These are phyloP conservation scores for Eutrema salsugineum DNA, from an alignment of 441 rosid species.

Conservation along the genomic window DNA sequence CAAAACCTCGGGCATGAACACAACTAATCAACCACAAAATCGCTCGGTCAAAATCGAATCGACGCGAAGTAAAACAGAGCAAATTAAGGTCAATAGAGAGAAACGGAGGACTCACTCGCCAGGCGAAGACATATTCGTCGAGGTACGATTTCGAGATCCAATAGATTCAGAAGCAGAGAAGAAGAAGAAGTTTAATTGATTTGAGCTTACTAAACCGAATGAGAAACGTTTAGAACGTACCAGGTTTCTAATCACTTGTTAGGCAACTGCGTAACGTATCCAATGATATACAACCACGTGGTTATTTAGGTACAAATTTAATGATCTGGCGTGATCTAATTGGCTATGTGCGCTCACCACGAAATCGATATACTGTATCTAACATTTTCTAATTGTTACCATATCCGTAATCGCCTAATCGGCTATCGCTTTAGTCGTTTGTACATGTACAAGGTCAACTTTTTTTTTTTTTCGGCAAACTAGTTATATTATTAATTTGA, in stretches of 20 bases:
- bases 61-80: background rate
- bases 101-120: constrained; percentile 27
- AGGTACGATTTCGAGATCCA: background rate
- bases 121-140: constrained; percentile 30
- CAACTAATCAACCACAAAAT: background rate
- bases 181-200: background rate
- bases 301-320: accelerated
- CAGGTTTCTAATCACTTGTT: background rate
- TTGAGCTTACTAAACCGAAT: background rate
- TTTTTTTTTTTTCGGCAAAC: too few relatives aligned
- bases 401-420: background rate
- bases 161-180: background rate
- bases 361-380: background rate
- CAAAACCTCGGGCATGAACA: background rate
- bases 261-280: constrained; percentile 2
- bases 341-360: background rate
- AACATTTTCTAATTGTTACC: background rate
- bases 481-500: too few relatives aligned
- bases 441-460: too few relatives aligned
- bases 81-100: background rate
- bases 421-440: background rate
- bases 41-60: background rate
- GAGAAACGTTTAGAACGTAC: background rate
- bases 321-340: background rate
- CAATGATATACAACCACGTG: constrained; percentile 9